Conservation (phyloP, 495 filamentous ascomycete species). For the Aspergillus egyptiacus region DNA sequence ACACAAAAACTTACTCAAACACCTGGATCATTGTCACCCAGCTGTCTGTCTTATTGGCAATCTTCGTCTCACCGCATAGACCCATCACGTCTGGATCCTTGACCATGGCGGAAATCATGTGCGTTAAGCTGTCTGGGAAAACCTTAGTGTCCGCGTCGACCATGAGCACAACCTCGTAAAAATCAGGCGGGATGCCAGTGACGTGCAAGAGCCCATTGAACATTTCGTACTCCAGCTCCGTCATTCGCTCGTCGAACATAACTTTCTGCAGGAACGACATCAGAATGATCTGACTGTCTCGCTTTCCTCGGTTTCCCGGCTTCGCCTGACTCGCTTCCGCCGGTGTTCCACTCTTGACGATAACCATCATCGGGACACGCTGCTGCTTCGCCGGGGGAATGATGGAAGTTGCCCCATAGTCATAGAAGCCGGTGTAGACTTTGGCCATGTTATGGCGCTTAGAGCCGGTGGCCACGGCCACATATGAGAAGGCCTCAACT, state of each 20-base stretch:
- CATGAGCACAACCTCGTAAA: constrained; percentile 96
- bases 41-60: constrained; percentile 90
- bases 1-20: constrained; percentile 67
- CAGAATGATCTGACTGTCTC: constrained; percentile 96
- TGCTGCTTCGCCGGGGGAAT: constrained; percentile 87
- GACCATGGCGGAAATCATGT: constrained; percentile 99
- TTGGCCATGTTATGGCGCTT: constrained; percentile 99
- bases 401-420: constrained; percentile 76
- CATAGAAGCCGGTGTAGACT: constrained; percentile 95
- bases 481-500: constrained; percentile 86
- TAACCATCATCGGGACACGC: constrained; percentile 96
- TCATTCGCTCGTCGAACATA: constrained; percentile 99
- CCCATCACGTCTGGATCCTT: constrained; percentile 99
- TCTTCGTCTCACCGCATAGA: constrained; percentile 97
- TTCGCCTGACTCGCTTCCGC: constrained; percentile 75
- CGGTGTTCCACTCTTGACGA: constrained; percentile 93
- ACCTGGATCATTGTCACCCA: constrained; percentile 99
- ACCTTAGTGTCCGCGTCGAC: constrained; percentile 99
- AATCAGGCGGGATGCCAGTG: constrained; percentile 95
- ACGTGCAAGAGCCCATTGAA: constrained; percentile 99
- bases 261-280: constrained; percentile 99
- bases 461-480: constrained; percentile 90
- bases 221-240: constrained; percentile 99
- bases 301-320: constrained; percentile 94
- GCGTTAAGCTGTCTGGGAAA: constrained; percentile 94